These are phyloP conservation scores for Theobroma grandiflorum DNA, from an alignment of 441 rosid genomes.

Conservation along the genomic window DNA sequence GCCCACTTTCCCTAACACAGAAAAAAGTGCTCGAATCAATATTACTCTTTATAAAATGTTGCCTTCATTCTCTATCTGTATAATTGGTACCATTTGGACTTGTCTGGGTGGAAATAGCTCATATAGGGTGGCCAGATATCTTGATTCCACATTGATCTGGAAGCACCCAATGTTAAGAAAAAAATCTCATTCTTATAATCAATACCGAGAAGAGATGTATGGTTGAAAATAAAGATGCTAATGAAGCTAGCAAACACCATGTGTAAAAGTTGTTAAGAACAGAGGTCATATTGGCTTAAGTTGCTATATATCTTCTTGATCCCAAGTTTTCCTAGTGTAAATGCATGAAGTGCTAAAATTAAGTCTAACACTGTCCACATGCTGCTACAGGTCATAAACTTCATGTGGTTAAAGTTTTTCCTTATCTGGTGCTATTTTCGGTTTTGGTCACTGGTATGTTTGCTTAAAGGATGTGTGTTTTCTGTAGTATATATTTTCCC, in stretches of 20 bases:
- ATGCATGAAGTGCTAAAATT: not conserved
- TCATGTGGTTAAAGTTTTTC: conserved; percentile 97
- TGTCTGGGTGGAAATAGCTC: not conserved
- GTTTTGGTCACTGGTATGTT: conserved; percentile 91
- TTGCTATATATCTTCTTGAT: not conserved
- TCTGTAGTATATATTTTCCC: not conserved
- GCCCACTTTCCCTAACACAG: not conserved
- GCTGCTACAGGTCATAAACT: conserved; percentile 81
- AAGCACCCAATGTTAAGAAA: conserved; percentile 3
- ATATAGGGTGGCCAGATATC: not conserved
- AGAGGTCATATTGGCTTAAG: not conserved
- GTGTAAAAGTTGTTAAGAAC: not conserved
- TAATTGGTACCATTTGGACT: not conserved
- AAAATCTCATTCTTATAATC: not conserved
- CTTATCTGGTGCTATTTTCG: conserved; percentile 98
- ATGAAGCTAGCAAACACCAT: not conserved
- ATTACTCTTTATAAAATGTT: not conserved
- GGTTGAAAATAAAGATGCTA: conserved; percentile 14
- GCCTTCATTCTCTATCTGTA: not conserved
- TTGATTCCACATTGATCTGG: not conserved
- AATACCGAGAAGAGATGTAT: not conserved
- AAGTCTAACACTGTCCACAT: conserved; percentile 25
- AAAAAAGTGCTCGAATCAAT: not conserved
- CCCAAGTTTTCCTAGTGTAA: not conserved
- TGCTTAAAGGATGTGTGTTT: not conserved